These are phyloP conservation scores for Kregervanrija pseudodelftensis DNA, from an alignment of 805 yeast species.

Conservation along the genomic window DNA sequence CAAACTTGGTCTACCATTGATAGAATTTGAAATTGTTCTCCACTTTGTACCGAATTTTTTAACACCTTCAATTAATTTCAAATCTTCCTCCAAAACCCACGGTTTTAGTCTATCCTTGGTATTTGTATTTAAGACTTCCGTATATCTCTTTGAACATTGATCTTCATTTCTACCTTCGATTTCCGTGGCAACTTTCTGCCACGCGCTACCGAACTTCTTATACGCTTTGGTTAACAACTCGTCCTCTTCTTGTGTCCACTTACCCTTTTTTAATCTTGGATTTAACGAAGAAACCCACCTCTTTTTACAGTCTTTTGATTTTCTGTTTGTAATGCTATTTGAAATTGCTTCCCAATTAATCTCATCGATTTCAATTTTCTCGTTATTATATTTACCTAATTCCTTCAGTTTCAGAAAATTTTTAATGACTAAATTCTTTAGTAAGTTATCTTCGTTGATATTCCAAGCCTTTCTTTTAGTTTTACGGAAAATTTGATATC, in stretches of 20 bases:
- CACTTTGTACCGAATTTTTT: slow-evolving; percentile 77
- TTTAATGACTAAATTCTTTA: slow-evolving; percentile 37
- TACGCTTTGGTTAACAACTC: slow-evolving; percentile 54
- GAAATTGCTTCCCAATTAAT: slow-evolving; percentile 62
- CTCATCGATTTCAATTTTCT: slow-evolving; percentile 29
- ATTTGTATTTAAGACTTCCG: slow-evolving; percentile 79
- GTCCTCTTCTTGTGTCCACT: slow-evolving; percentile 84
- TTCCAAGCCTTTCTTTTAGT: slow-evolving; percentile 67
- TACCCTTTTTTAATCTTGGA: slow-evolving; percentile 75
- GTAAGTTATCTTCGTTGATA: slow-evolving; percentile 56
- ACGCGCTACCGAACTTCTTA: slow-evolving; percentile 63
- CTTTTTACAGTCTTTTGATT: slow-evolving; percentile 77
- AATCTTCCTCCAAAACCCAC: slow-evolving; percentile 77
- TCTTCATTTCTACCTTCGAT: slow-evolving; percentile 87
- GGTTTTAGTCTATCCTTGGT: slow-evolving; percentile 70
- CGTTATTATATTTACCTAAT: slow-evolving; percentile 14
- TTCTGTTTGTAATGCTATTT: slow-evolving; percentile 40
- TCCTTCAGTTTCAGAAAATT: slow-evolving; percentile 19
- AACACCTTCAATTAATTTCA: slow-evolving; percentile 58
- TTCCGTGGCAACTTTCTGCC: slow-evolving; percentile 76
- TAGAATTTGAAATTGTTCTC: slow-evolving; percentile 68
- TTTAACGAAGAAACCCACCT: slow-evolving; percentile 84
- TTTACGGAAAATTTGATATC: slow-evolving; percentile 65
- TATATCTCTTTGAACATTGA: slow-evolving; percentile 88
- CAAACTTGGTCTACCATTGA: slow-evolving; percentile 76